phyloP scores from a whole-genome alignment of 345 rosid species.

The Gossypium ekmanianum region DNA sequence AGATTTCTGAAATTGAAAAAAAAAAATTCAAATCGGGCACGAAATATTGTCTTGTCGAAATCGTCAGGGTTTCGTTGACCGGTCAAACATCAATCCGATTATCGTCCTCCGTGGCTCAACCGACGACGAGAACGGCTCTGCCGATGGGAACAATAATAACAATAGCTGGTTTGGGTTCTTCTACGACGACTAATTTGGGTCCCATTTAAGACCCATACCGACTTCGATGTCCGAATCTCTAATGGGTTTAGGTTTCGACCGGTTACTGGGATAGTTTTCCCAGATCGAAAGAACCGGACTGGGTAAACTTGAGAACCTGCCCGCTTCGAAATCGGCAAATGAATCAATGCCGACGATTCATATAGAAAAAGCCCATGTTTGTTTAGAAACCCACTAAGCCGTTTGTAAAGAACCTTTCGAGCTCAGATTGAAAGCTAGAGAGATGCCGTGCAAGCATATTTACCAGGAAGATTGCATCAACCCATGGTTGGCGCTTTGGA shows the following conservation, averaged over 20 bases:
- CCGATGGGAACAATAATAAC: not conserved
- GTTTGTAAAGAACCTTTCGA: conserved; percentile 31
- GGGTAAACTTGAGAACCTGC: conserved; percentile 17
- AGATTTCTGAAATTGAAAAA: too few relatives aligned
- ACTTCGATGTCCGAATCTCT: conserved; percentile 15
- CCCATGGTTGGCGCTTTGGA: conserved; percentile 29
- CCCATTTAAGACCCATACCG: conserved; percentile 13
- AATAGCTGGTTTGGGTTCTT: conserved; percentile 5
- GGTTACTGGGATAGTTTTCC: conserved; percentile 18
- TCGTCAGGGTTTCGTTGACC: conserved; percentile 12
- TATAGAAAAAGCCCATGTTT: conserved; percentile 11
- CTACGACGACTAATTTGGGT: conserved; percentile 15
- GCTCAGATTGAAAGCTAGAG: conserved; percentile 22
- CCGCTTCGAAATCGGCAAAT: conserved; percentile 26
- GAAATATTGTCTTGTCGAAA: not conserved
- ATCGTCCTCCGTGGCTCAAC: conserved; percentile 16
- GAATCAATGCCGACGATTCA: conserved; percentile 26
- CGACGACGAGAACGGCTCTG: not conserved
- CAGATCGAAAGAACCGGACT: conserved; percentile 20
- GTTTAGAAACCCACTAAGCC: conserved; percentile 23
- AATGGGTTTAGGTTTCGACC: conserved; percentile 19
- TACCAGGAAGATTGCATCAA: conserved; percentile 31
- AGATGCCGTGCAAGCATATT: conserved; percentile 35
- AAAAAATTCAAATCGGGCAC: not conserved
- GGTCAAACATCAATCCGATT: conserved; percentile 20